Evolutionary conservation across 2,329 filamentous ascomycete species (phyloP).

Genomic region (Mycosphaerella sp.): DNA sequence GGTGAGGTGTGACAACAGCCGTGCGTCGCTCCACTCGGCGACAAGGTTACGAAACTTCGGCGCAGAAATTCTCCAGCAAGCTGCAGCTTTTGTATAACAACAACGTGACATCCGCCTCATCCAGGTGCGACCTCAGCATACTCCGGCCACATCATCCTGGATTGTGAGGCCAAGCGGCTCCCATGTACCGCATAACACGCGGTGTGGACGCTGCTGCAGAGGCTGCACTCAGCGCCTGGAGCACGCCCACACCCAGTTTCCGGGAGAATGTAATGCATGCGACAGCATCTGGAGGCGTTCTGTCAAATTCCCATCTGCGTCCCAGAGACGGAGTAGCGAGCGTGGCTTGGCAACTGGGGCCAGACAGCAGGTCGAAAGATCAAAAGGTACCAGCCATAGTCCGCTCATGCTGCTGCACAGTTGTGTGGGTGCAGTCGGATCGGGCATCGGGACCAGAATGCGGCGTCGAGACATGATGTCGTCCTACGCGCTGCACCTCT

Average conservation of each 20-base stretch:
- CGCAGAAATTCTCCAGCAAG: slow-evolving; percentile 5
- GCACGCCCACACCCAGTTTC: background rate
- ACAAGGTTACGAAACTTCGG: slow-evolving; percentile 2
- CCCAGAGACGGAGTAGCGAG: background rate
- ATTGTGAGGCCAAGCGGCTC: background rate
- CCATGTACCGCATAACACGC: slow-evolving; percentile 3
- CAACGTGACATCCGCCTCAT: slow-evolving; percentile 2
- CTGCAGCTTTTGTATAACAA: slow-evolving; percentile 4
- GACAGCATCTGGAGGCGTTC: background rate
- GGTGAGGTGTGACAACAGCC: slow-evolving; percentile 11
- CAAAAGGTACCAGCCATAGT: no score
- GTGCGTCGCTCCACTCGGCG: slow-evolving; percentile 2
- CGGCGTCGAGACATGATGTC: background rate
- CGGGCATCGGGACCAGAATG: background rate
- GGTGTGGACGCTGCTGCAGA: slow-evolving; percentile 1
- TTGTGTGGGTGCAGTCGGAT: background rate
- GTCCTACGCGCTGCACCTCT: background rate
- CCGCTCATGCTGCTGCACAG: background rate
- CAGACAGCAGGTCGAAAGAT: background rate
- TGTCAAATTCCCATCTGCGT: background rate
- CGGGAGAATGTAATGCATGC: slow-evolving; percentile 1
- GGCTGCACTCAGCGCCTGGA: background rate
- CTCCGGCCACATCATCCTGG: background rate
- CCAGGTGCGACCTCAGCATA: background rate
- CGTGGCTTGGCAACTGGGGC: background rate